Conservation (phyloP, 208 protist genomes). For the Leishmania gerbilli region DNA sequence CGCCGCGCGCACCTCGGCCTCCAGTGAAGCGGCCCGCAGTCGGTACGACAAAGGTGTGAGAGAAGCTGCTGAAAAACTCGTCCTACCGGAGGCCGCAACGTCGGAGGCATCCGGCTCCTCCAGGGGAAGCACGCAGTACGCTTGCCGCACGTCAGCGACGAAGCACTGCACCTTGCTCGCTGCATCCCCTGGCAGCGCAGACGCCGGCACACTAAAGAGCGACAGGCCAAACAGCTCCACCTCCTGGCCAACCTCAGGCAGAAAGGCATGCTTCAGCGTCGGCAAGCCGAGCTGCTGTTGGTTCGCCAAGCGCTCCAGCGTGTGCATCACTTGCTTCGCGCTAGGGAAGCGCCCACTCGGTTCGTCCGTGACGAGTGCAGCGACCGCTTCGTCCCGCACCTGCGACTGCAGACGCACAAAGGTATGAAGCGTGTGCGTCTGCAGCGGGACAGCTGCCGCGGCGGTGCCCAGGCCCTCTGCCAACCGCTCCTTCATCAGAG, state of each 20-base stretch:
- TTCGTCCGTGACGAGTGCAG: conserved; percentile 1
- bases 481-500: conserved; percentile 45
- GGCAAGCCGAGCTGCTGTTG: conserved; percentile 68
- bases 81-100: too few relatives aligned
- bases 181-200: conserved; percentile 15
- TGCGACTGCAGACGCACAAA: conserved; percentile 44
- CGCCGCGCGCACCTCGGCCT: conserved; percentile 40
- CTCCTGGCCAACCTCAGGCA: conserved; percentile 48
- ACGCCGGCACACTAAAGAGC: conserved; percentile 50
- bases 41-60: conserved; percentile 21
- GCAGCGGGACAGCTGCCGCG: conserved; percentile 10
- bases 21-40: conserved; percentile 14
- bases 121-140: conserved; percentile 52
- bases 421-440: conserved; percentile 22
- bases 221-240: conserved; percentile 55
- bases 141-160: conserved; percentile 38
- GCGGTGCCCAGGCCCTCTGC: conserved; percentile 3
- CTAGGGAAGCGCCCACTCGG: too few relatives aligned
- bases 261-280: conserved; percentile 57
- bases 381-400: conserved; percentile 15
- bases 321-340: not conserved
- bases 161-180: conserved; percentile 39
- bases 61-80: not conserved
- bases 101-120: not conserved
- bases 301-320: conserved; percentile 24